Evolutionary conservation across 2,329 filamentous ascomycete genomes (phyloP).

Genomic region (Polytolypa hystricis): DNA sequence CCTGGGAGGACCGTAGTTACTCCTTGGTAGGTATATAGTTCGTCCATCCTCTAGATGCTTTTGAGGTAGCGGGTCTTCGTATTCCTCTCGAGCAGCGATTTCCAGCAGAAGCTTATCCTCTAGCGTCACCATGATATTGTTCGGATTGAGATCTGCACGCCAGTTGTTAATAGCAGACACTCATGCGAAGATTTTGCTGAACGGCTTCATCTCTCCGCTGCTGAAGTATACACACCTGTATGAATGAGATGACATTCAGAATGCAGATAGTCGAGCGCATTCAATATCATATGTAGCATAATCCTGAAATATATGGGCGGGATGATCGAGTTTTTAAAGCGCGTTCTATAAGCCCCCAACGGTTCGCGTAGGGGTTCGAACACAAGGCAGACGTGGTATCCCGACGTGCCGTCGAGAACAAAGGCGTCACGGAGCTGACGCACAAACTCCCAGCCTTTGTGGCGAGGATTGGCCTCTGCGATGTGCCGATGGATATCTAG

Average conservation of each 20-base stretch:
- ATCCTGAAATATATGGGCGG: too few species aligned
- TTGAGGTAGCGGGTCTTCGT: conserved; percentile 18
- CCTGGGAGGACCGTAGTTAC: conserved; percentile 16
- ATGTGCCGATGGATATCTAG: conserved; percentile 19
- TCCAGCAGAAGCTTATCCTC: conserved; percentile 18
- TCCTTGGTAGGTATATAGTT: conserved; percentile 23
- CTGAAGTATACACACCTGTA: conserved; percentile 25
- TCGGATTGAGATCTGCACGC: conserved; percentile 34
- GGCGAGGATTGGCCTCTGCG: conserved; percentile 16
- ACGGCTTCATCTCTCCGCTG: too few species aligned
- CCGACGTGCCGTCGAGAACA: conserved; percentile 10
- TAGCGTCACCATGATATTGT: conserved; percentile 30
- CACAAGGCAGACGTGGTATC: conserved; percentile 25
- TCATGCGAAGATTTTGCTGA: too few species aligned
- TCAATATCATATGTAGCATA: conserved; percentile 25
- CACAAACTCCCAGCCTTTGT: conserved; percentile 22
- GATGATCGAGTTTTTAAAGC: conserved; percentile 15
- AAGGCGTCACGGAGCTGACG: conserved; percentile 24
- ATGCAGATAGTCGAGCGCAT: conserved; percentile 34
- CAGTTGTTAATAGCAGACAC: too few species aligned
- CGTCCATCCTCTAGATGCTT: conserved; percentile 19
- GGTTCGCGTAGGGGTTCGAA: conserved; percentile 28
- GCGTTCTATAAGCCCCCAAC: conserved; percentile 20
- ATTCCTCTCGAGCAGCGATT: conserved; percentile 18
- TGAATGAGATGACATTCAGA: conserved; percentile 33